phyloP scores from a whole-genome alignment of 1,139 yeast species.

The Kurtzmaniella quercitrusa region DNA sequence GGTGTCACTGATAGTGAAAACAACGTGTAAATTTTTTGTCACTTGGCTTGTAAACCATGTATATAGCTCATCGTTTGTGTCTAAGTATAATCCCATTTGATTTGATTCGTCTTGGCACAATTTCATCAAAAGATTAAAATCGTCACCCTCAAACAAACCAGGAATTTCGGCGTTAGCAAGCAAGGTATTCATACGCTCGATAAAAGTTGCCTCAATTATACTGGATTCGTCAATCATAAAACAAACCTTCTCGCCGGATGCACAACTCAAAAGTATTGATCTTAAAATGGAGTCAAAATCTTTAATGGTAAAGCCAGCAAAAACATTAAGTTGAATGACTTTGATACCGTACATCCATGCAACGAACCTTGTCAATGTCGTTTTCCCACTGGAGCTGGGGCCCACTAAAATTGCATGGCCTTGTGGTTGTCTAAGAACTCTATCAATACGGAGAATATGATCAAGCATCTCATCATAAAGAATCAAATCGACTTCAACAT shows the following conservation, averaged over 20 bases:
- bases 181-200: conserved; percentile 89
- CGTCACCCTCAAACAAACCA: conserved; percentile 82
- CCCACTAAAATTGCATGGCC: conserved; percentile 93
- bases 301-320: conserved; percentile 47
- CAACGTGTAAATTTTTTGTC: conserved; percentile 72
- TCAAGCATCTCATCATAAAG: conserved; percentile 71
- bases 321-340: conserved; percentile 56
- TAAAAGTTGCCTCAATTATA: conserved; percentile 69
- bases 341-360: conserved; percentile 87
- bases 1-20: conserved; percentile 70
- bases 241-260: conserved; percentile 60
- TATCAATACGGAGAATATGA: conserved; percentile 72
- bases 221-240: conserved; percentile 80
- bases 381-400: conserved; percentile 77
- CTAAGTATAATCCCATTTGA: conserved; percentile 58
- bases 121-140: conserved; percentile 49
- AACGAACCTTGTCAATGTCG: conserved; percentile 74
- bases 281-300: conserved; percentile 71
- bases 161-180: conserved; percentile 92
- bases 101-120: conserved; percentile 55
- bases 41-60: conserved; percentile 72
- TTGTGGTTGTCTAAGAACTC: conserved; percentile 80
- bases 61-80: conserved; percentile 69
- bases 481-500: conserved; percentile 56
- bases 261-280: conserved; percentile 43